Evolutionary conservation across 495 filamentous ascomycete species (phyloP), one percentile per base, ranked within the genome.

Genomic region (Aspergillus cavernicola): DNA sequence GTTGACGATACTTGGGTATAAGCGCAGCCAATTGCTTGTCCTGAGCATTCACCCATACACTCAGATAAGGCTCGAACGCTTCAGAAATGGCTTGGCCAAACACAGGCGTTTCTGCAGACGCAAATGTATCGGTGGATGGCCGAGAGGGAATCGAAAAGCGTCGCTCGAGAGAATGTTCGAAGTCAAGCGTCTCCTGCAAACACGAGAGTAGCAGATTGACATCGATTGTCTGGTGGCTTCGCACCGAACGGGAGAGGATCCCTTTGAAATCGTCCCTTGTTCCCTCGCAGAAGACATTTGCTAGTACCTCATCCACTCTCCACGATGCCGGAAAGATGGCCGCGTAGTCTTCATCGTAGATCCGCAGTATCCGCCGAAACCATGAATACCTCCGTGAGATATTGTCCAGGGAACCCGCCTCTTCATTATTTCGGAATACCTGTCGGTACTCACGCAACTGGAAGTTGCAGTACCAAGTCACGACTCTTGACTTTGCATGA

Each of bases 381-480:
- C 93, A 98, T 7, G 92, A 87, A 66, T 96, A 98, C 55, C 93
- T 77, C 56, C 95, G 80, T 6, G 92, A 87, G 55, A 98, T 98
- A 61, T 98, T 98, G 74, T 98, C 93, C 71, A 98, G 76, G 39
- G 87, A 97, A 2, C 95, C 93, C 2, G 93, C 93, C 67, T 98
- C 93, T 69, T 98, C 93, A 66, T 92, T 97, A 22, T 92, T 92
- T 19, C 90, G 77, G 71, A 98, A 98, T 3, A 98, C 86, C 66
- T 95, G 90, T 28, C 93, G 81, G 65, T 98, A 98, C 69, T 98
- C 93, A 32, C 93, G 82, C 52, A 98, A 75, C 73, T 97, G 89
- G 9, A 93, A 96, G 62, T 98, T 98, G 71, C 95, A 92, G 64
- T 98, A 98, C 93, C 93, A 98, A 20, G 86, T 93, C 56, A 97